These are phyloP conservation scores for Aspergillus uvarum DNA, from an alignment of 2,329 filamentous ascomycete genomes.

Conservation along the genomic window DNA sequence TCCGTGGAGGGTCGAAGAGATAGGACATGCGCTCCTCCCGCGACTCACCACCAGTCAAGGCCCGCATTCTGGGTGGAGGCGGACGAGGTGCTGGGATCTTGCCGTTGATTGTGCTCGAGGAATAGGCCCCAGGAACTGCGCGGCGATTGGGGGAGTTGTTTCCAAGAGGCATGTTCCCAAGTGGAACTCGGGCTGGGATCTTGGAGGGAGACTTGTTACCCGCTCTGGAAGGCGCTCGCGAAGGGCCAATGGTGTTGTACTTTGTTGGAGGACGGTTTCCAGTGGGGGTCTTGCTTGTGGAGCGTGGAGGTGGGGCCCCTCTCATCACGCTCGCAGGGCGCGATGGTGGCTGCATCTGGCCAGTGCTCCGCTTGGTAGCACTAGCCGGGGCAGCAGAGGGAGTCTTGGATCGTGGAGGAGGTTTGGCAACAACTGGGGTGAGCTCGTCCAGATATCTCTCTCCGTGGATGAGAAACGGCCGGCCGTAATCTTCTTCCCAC, in stretches of 20 bases:
- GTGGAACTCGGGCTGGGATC: slow-evolving; percentile 48
- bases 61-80: slow-evolving; percentile 90
- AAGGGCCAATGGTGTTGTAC: slow-evolving; percentile 38
- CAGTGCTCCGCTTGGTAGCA: slow-evolving; percentile 25
- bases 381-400: slow-evolving; percentile 31
- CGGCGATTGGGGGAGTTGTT: slow-evolving; percentile 80
- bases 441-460: slow-evolving; percentile 85
- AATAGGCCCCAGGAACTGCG: slow-evolving; percentile 43
- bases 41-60: slow-evolving; percentile 61
- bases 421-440: slow-evolving; percentile 66
- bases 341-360: slow-evolving; percentile 21
- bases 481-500: slow-evolving; percentile 93
- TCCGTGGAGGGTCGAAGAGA: slow-evolving; percentile 47
- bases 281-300: slow-evolving; percentile 49
- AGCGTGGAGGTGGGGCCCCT: slow-evolving; percentile 43
- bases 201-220: slow-evolving; percentile 49
- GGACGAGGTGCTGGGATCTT: slow-evolving; percentile 54
- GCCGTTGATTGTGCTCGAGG: slow-evolving; percentile 46
- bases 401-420: slow-evolving; percentile 54
- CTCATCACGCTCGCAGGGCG: slow-evolving; percentile 39
- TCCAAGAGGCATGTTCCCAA: slow-evolving; percentile 49
- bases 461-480: slow-evolving; percentile 89
- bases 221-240: slow-evolving; percentile 23
- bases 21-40: slow-evolving; percentile 39
- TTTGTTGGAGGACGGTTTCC: slow-evolving; percentile 37